phyloP scores from a whole-genome alignment of 768 basidiomycete species.

The Hebeloma cylindrosporum region DNA sequence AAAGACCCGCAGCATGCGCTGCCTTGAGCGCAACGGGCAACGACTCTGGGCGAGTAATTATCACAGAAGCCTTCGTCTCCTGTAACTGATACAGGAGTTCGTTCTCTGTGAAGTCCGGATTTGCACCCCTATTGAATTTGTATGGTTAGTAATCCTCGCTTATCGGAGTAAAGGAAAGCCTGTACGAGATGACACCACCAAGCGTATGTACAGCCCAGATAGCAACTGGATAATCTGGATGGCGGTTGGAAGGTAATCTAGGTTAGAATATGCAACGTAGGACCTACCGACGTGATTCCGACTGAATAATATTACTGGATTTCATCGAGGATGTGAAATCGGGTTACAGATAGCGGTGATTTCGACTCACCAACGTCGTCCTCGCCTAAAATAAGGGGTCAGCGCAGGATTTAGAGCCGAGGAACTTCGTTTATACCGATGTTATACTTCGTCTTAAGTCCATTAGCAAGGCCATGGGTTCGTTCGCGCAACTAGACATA shows the following conservation, averaged over 20 bases:
- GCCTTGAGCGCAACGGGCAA: constrained; percentile 44
- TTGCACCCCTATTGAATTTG: constrained; percentile 47
- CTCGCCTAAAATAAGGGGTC: constrained; percentile 34
- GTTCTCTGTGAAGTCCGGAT: constrained; percentile 52
- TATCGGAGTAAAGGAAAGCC: constrained; percentile 8
- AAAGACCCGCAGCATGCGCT: constrained; percentile 35
- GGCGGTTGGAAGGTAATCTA: neutral
- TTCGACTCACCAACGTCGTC: constrained; percentile 48
- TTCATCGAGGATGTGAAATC: neutral
- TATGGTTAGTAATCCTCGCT: constrained; percentile 2
- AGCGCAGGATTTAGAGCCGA: neutral
- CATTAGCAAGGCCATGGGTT: constrained; percentile 49
- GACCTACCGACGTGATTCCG: constrained; percentile 63
- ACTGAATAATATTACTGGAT: constrained; percentile 61
- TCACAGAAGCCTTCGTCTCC: constrained; percentile 45
- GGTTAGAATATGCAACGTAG: neutral
- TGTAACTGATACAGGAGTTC: constrained; percentile 60
- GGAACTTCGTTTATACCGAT: constrained; percentile 33
- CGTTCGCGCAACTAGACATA: constrained; percentile 42
- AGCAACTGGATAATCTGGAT: constrained; percentile 52
- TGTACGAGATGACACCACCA: constrained; percentile 59
- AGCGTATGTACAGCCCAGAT: constrained; percentile 58
- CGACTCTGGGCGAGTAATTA: constrained; percentile 49
- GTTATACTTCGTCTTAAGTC: constrained; percentile 39
- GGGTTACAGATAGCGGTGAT: neutral